phyloP scores from a whole-genome alignment of 371 early-diverging fungal species.

The Mortierella sp. region DNA sequence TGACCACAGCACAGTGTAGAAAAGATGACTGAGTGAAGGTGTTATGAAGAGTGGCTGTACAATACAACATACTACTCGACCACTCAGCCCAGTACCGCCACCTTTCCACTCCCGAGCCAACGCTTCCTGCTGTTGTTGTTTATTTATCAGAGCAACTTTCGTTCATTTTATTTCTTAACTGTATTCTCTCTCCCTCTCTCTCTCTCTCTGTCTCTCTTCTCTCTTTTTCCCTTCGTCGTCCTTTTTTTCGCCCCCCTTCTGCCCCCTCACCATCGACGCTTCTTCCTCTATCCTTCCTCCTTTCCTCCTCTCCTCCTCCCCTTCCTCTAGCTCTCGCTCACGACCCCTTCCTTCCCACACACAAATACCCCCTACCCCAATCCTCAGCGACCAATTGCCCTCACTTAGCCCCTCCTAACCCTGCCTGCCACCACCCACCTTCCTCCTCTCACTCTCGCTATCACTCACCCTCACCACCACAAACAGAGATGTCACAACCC shows the following conservation, averaged over 20 bases:
- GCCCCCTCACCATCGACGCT: not conserved
- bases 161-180: not conserved
- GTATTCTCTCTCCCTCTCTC: not conserved
- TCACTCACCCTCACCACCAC: too few species aligned
- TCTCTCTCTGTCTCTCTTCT: not conserved
- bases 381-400: not conserved
- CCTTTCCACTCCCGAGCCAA: too few species aligned
- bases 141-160: too few species aligned
- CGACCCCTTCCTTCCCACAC: constrained; percentile 3
- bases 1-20: too few species aligned
- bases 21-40: too few species aligned
- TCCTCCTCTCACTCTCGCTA: not conserved
- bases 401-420: not conserved
- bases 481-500: not conserved
- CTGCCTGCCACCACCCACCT: not conserved
- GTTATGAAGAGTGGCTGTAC: too few species aligned
- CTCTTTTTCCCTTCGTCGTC: not conserved
- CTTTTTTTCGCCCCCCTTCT: not conserved
- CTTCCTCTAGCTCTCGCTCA: not conserved
- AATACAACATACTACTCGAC: too few species aligned
- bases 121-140: too few species aligned
- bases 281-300: not conserved
- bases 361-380: not conserved
- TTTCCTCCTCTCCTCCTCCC: not conserved
- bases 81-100: too few species aligned